Evolutionary conservation across 306 rosid species (phyloP), one percentile per base, ranked within the genome.

Genomic region (Carpinus fangiana): DNA sequence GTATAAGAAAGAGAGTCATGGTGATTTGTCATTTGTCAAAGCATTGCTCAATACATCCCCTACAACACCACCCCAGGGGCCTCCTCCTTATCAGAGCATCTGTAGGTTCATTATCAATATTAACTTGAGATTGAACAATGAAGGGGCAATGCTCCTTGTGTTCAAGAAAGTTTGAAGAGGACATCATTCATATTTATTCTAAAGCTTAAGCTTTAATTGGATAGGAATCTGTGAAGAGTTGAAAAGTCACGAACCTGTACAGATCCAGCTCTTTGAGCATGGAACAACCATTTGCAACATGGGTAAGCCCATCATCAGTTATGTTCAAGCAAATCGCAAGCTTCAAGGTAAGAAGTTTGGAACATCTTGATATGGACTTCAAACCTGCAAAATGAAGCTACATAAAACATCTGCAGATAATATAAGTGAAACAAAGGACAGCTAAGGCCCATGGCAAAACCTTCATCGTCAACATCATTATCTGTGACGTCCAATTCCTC

Each of bases 401-500:
- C 50, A 67, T 36, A 43, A 45, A 73, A 69, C 81, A 82, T 76
- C 62, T 48, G 70, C 65, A 17, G 52, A 47, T 46, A 46, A 67
- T 51, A 83, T 62, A 73, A 65, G 26, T 56, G 20, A 65, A 13
- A 4, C 11, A 71, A 61, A 43, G 62, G 65, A 70, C 71, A 60
- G 50, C n/a, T 7, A 36, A 47, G 76, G 75, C 69, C 72, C 52
- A 34, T 50, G 57, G 46, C 26, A 20, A 34, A 76, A 90, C 97
- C 97, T 90, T 87, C 87, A 74, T 90, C 75, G 23, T 87, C 87
- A 10, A 90, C 82, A 57, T 90, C 86, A 56, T 86, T 90, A 46
- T 92, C 94, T 2, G 93, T 90, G 76, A 87, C 86, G 80, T 92
- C 89, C 60, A 92, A 73, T 73, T 92, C 90, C 87, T 88, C 86